Conservation (phyloP, 148 eudicot species). For the Drosera capensis region DNA sequence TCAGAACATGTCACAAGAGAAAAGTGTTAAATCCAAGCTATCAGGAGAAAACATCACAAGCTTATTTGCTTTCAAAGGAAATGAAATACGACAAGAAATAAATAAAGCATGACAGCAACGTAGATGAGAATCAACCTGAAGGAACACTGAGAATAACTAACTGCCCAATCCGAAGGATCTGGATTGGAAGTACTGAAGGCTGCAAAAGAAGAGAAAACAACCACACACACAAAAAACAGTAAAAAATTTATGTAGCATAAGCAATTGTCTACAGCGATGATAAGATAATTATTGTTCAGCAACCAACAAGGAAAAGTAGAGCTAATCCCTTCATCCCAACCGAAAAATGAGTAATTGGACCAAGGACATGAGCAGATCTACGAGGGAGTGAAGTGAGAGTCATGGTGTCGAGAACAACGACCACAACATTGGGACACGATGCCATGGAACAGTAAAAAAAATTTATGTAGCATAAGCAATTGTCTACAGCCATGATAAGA, state of each 20-base stretch:
- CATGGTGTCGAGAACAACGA: no score
- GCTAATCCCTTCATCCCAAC: no score
- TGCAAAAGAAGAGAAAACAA: constrained; percentile 19
- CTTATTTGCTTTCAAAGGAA: not conserved
- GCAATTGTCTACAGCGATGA: not conserved
- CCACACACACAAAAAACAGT: not conserved
- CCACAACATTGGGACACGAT: no score
- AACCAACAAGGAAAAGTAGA: no score
- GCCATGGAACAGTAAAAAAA: no score
- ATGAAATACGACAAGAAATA: not conserved
- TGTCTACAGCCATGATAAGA: no score
- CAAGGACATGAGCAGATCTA: no score
- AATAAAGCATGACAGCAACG: not conserved
- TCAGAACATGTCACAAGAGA: no score
- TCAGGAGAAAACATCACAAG: not conserved
- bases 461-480: no score
- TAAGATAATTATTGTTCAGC: no score
- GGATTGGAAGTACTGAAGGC: constrained; percentile 94
- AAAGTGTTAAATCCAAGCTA: not conserved
- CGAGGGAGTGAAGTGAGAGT: no score
- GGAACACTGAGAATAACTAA: constrained; percentile 84
- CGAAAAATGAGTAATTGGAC: no score
- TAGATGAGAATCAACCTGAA: constrained; percentile 43
- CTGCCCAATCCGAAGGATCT: constrained; percentile 83
- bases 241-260: not conserved